Evolutionary conservation across 495 filamentous ascomycete genomes (phyloP).

Genomic region (Aspergillus incahuasiensis): DNA sequence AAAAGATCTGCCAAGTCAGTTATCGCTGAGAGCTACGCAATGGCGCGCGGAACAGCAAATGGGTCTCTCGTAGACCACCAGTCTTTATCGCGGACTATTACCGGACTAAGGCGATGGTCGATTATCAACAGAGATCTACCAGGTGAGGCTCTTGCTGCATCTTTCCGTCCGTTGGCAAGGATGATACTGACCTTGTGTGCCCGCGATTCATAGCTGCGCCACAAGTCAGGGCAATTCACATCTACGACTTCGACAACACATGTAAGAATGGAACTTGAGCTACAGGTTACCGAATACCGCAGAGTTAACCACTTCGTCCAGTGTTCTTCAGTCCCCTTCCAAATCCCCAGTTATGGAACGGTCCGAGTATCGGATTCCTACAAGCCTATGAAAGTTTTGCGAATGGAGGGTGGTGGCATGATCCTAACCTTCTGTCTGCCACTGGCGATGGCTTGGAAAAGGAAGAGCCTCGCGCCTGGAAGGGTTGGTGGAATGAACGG

Average conservation of each 20-base stretch:
- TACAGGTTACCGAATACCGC: background rate
- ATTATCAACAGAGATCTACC: slow-evolving; percentile 68
- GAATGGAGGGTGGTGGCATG: slow-evolving; percentile 97
- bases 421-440: slow-evolving; percentile 74
- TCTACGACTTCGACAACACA: slow-evolving; percentile 99
- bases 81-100: slow-evolving; percentile 53
- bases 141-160: slow-evolving; percentile 30
- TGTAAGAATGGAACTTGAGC: slow-evolving; percentile 45
- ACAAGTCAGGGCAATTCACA: slow-evolving; percentile 73
- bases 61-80: slow-evolving; percentile 16
- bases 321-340: slow-evolving; percentile 89
- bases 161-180: slow-evolving; percentile 7
- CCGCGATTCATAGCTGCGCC: slow-evolving; percentile 44
- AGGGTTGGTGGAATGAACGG: slow-evolving; percentile 96
- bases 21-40: slow-evolving; percentile 32
- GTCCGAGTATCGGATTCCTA: slow-evolving; percentile 67
- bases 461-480: slow-evolving; percentile 81
- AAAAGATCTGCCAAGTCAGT: slow-evolving; percentile 43
- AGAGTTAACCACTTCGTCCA: slow-evolving; percentile 29
- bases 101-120: slow-evolving; percentile 77
- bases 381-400: slow-evolving; percentile 69
- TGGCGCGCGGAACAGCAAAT: slow-evolving; percentile 24
- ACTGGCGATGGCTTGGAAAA: slow-evolving; percentile 79
- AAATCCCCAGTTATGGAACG: slow-evolving; percentile 83
- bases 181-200: slow-evolving; percentile 3